A percentile compares a stretch with the other conserved stretches of the same genome.
Evolutionary conservation across 495 filamentous ascomycete genomes (phyloP).

Genomic region (Chaetomium cochliodes): DNA sequence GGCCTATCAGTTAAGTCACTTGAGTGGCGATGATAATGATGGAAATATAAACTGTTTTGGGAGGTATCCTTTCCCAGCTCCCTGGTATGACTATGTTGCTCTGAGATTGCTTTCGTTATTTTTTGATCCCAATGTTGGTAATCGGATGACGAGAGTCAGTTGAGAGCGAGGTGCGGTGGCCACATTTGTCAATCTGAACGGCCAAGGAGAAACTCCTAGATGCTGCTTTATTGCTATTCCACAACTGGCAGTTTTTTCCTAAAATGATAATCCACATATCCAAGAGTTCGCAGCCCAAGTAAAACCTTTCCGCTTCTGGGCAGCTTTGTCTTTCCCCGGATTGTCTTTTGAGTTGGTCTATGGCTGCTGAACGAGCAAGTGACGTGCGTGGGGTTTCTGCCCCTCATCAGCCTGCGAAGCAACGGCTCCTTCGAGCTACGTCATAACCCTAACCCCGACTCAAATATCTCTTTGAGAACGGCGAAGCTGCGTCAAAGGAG

Average conservation of each 20-base stretch:
- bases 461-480: background rate
- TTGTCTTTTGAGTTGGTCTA: background rate
- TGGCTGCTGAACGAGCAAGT: constrained; percentile 20
- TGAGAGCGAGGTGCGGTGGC: too few species aligned
- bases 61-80: too few species aligned
- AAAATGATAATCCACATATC: too few species aligned
- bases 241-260: too few species aligned
- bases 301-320: background rate
- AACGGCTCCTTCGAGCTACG: constrained; percentile 1
- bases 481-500: background rate
- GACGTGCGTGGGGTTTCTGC: constrained; percentile 17
- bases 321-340: too few species aligned
- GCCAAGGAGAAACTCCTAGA: background rate
- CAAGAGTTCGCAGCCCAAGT: background rate
- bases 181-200: too few species aligned
- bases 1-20: background rate
- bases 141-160: too few species aligned
- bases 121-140: too few species aligned
- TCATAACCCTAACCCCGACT: constrained; percentile 29
- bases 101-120: too few species aligned
- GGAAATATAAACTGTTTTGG: background rate
- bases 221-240: background rate
- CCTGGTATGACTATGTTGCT: too few species aligned
- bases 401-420: constrained; percentile 4
- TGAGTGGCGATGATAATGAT: background rate